Evolutionary conservation across 2,329 filamentous ascomycete genomes (phyloP), one percentile per base, ranked within the genome.

Genomic region (Hypocreales sp.): DNA sequence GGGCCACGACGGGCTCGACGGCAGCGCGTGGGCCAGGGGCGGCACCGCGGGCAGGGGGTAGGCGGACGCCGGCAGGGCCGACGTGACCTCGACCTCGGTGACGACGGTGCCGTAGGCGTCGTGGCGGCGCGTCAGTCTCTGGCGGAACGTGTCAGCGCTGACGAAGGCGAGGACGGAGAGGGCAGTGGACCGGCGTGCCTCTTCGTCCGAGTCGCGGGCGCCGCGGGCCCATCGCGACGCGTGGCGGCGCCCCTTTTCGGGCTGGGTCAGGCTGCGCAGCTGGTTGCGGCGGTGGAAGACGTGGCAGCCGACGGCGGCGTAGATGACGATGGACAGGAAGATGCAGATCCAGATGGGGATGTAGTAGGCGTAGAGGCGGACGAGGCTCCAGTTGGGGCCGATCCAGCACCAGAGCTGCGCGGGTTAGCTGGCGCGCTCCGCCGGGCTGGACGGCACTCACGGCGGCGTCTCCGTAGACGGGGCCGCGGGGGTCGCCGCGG

Each of bases 391-490:
- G 21, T 56, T 51, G 19, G 57, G 52, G 31, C 55, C 55, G 29
- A 72, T 70, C 67, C 67, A 72, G 41, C 67, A 72, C 67, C 67
- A 72, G 4, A 72, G 51, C 67, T 72, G 13, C 8, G 8, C 11
- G 15, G 17, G 15, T 29, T 9, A 29, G 14, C 4, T 20, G 18
- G 18, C 18, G 18, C 7, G 18, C 18, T 7, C 10, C 7, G 18
- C 18, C 10, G 7, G 18, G 18, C 7, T 7, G 10, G 18, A 20
- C 7, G 18, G 7, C 5, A 48, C 60, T 40, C 46, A 69, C 67
- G 6, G 64, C 65, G 8, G 67, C 66, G 40, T 72, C 55, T 8
- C 67, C 67, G 37, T 68, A 72, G 4, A 67, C 50, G 2, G 51
- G 46, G 0, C 55, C 54, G 8, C 50, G 47, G 7, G 41, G 34